These are phyloP conservation scores for Rutidosis leptorrhynchoides DNA, from an alignment of 129 eudicot species.

Conservation along the genomic window DNA sequence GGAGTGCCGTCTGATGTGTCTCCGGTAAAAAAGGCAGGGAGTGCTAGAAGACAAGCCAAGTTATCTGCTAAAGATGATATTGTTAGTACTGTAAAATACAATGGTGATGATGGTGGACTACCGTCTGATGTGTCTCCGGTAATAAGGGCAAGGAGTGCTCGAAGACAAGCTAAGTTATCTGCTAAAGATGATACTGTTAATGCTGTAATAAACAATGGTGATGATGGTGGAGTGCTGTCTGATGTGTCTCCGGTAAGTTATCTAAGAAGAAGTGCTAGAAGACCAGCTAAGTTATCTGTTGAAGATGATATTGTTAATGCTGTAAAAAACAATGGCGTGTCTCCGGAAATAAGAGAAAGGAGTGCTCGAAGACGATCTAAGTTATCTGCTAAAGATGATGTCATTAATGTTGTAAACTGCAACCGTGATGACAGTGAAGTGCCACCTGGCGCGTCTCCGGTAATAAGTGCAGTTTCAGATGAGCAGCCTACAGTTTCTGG, in stretches of 20 bases:
- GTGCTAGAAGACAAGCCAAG: slow-evolving; percentile 54
- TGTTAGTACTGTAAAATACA: slow-evolving; percentile 17
- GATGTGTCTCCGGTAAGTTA: slow-evolving; percentile 43
- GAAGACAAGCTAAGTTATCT: slow-evolving; percentile 42
- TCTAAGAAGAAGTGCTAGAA: slow-evolving; percentile 77
- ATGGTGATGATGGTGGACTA: slow-evolving; percentile 21
- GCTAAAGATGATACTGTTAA: slow-evolving; percentile 28
- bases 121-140: slow-evolving; percentile 40
- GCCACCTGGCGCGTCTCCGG: slow-evolving; percentile 48
- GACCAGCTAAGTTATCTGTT: slow-evolving; percentile 32
- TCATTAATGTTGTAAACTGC: too few species aligned
- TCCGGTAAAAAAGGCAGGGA: slow-evolving; percentile 61
- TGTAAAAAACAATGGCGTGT: slow-evolving; percentile 26
- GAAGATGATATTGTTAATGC: slow-evolving; percentile 29
- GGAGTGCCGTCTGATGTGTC: slow-evolving; percentile 28
- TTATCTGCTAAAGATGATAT: slow-evolving; percentile 33
- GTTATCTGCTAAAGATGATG: too few species aligned
- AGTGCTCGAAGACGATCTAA: too few species aligned
- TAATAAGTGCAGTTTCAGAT: slow-evolving; percentile 46
- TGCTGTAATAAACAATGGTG: slow-evolving; percentile 25
- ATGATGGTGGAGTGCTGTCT: slow-evolving; percentile 18
- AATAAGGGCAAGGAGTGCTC: slow-evolving; percentile 64
- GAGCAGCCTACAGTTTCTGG: slow-evolving; percentile 38
- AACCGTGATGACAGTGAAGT: too few species aligned
- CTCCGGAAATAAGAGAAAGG: too few species aligned